Conservation (phyloP, 2,329 filamentous ascomycete genomes). For the Talaromyces pinophilus region DNA sequence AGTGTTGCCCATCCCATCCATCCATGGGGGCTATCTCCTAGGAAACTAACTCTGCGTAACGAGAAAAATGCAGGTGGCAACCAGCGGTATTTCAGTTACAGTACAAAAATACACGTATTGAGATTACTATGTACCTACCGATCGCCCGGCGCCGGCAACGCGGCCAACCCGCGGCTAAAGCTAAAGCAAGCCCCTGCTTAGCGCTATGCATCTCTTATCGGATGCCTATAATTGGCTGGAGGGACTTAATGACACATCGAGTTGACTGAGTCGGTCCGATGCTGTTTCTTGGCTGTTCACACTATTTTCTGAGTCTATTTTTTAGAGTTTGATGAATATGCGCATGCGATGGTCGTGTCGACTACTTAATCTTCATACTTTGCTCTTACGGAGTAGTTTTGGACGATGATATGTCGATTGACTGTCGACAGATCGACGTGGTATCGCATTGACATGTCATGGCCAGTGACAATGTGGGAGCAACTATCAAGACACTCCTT, state of each 20-base stretch:
- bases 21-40: background rate
- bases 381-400: background rate
- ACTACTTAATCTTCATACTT: background rate
- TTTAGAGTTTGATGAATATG: background rate
- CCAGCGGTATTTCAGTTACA: background rate
- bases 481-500: background rate
- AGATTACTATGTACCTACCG: background rate
- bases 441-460: background rate
- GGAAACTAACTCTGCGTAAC: constrained; percentile 4
- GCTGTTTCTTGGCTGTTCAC: constrained; percentile 5
- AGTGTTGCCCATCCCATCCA: background rate
- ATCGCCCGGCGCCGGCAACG: constrained; percentile 13
- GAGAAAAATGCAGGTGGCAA: background rate
- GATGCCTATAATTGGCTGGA: background rate
- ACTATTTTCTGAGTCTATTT: background rate
- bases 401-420: background rate
- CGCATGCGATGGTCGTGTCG: background rate
- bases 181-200: constrained; percentile 9
- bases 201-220: constrained; percentile 22
- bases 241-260: constrained; percentile 19
- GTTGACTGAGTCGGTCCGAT: constrained; percentile 21
- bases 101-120: too few species aligned
- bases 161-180: constrained; percentile 8
- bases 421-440: background rate
- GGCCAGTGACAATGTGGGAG: background rate